Evolutionary conservation across 805 yeast species (phyloP).

Genomic region (Hanseniaspora jakobsenii): DNA sequence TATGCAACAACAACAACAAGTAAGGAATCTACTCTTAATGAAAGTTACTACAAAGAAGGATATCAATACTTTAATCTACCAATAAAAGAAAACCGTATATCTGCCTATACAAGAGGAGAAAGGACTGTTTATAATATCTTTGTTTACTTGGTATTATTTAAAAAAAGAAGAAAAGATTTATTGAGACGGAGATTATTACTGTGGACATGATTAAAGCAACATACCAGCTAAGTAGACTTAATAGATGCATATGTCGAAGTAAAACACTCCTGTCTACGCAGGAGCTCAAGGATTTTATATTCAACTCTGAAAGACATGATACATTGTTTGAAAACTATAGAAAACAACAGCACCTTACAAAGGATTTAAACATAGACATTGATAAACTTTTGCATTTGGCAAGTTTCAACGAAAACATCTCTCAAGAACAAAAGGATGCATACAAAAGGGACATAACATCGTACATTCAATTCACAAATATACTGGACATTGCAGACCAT

Average conservation of each 20-base stretch:
- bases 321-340: conserved; percentile 1
- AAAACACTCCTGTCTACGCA: too few species aligned
- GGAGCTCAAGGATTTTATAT: conserved; percentile 1
- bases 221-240: conserved; percentile 9
- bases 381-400: conserved; percentile 40
- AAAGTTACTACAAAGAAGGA: too few species aligned
- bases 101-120: too few species aligned
- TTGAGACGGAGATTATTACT: too few species aligned
- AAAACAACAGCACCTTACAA: background rate
- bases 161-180: too few species aligned
- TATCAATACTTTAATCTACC: too few species aligned
- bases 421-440: conserved; percentile 24
- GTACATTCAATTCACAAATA: conserved; percentile 41
- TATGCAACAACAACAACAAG: too few species aligned
- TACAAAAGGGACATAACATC: conserved; percentile 31
- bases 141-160: too few species aligned
- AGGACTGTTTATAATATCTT: too few species aligned
- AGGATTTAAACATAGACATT: background rate
- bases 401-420: conserved; percentile 17
- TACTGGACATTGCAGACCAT: conserved; percentile 31
- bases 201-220: too few species aligned
- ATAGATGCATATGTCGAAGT: background rate
- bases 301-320: background rate
- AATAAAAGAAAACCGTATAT: too few species aligned
- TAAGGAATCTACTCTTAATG: too few species aligned